A percentile compares a stretch with the other conserved stretches of the same genome.
Conservation (phyloP, 495 filamentous ascomycete genomes). For the Beverwykella pulmonaria region DNA sequence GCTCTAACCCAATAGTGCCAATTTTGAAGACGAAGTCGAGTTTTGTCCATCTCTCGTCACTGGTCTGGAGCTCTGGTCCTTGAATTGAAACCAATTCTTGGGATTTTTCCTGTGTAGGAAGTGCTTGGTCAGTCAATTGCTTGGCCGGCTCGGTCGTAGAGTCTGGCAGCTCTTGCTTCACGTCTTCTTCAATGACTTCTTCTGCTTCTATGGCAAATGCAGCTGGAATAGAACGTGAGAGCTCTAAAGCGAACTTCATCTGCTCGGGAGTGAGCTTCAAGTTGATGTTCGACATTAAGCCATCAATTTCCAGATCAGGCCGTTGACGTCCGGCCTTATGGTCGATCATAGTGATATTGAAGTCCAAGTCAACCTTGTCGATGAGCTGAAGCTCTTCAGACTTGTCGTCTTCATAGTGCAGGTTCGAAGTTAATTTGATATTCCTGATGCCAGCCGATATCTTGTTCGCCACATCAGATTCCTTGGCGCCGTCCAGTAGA, state of each 20-base stretch:
- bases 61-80: slow-evolving; percentile 65
- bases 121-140: slow-evolving; percentile 40
- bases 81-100: slow-evolving; percentile 57
- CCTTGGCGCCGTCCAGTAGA: slow-evolving; percentile 70
- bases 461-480: slow-evolving; percentile 79
- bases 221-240: slow-evolving; percentile 80
- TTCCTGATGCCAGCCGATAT: slow-evolving; percentile 90
- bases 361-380: slow-evolving; percentile 91
- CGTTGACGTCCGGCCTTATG: slow-evolving; percentile 75
- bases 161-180: slow-evolving; percentile 65
- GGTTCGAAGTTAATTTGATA: slow-evolving; percentile 84
- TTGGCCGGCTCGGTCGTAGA: slow-evolving; percentile 57
- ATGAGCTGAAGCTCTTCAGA: slow-evolving; percentile 92
- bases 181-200: slow-evolving; percentile 64
- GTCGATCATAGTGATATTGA: slow-evolving; percentile 86
- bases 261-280: slow-evolving; percentile 87
- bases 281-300: slow-evolving; percentile 88
- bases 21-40: slow-evolving; percentile 92
- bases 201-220: slow-evolving; percentile 80
- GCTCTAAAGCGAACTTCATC: slow-evolving; percentile 80
- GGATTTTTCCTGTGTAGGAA: slow-evolving; percentile 33
- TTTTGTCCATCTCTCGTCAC: slow-evolving; percentile 80
- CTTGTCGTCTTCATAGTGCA: slow-evolving; percentile 72
- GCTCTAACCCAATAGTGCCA: slow-evolving; percentile 80
- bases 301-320: slow-evolving; percentile 89